Base-by-base conservation (phyloP, 768 basidiomycete genomes). In the Rhizopogon roseolus region DNA sequence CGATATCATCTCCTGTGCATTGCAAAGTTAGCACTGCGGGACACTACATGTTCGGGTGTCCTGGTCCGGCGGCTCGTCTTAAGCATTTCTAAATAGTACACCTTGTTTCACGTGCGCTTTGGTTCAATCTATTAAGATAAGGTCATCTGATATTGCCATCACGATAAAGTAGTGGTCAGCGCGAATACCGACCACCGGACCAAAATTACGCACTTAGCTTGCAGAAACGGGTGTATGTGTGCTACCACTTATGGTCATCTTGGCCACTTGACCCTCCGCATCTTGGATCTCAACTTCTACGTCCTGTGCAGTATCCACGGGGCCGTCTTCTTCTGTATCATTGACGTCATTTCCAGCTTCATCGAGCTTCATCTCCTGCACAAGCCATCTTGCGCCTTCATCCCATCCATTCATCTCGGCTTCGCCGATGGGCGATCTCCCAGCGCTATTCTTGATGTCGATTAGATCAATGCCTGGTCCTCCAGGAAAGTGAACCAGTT, bases 361-460 rank as follows among this genome's bases (percentile, higher is more conserved):
- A 22, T 85, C 85, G 3, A 93, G 75, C 49, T 81, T 80, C 87
- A 94, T 94, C 69, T 87, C 79, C 63, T 84, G 79, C 0, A 90
- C 90, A 42, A 93, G 76, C 85, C 87, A 92, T 61, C 78, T 80
- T 14, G 91, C 86, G 22, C 90, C 91, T 58, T 93, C 92, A 16
- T 91, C 84, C 85, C 88, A 90, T 1, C 81, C 87, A 3, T 79
- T 82, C 41, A 82, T 75, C 67, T 93, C 91, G 0, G 89, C 93
- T 67, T 91, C 90, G 14, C 79, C 86, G 0, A 94, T 76, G n/a
- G 91, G 83, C 28, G 90, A 85, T 49, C 79, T 78, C 2, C 90
- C 90, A 3, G 82, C 84, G 1, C 65, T 60, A 60, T 91, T 94
- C 71, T 84, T 89, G 55, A 84, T 78, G 66, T 88, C 92, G 61